Conservation (phyloP, 1,139 yeast genomes). For the Pichia sp. region DNA sequence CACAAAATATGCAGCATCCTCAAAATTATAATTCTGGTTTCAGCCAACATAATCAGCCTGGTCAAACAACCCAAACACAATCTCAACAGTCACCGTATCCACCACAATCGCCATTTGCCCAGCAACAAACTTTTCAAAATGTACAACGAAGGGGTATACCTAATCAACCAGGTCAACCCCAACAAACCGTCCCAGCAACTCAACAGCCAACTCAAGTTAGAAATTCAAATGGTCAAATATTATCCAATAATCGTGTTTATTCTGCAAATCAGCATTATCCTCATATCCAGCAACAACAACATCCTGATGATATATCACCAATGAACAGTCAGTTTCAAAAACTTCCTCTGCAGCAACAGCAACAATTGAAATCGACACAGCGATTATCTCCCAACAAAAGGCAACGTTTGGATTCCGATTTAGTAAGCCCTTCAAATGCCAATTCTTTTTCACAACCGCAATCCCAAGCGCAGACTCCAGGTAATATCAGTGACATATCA, state of each 20-base stretch:
- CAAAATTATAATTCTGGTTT: neutral
- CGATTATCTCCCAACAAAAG: slow-evolving; percentile 6
- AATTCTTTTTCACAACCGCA: slow-evolving; percentile 1
- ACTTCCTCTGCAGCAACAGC: neutral
- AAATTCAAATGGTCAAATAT: neutral
- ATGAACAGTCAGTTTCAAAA: neutral
- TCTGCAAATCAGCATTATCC: neutral
- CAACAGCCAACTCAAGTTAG: neutral
- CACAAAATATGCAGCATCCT: slow-evolving; percentile 4
- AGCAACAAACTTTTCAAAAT: slow-evolving; percentile 1
- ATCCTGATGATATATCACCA: neutral
- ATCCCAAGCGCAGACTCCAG: slow-evolving; percentile 7
- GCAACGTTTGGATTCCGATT: slow-evolving; percentile 6
- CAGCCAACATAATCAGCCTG: no score
- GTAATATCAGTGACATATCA: neutral
- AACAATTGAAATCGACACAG: neutral
- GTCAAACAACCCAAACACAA: neutral
- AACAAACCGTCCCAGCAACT: neutral
- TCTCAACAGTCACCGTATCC: slow-evolving; percentile 7
- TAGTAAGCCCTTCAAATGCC: slow-evolving; percentile 5
- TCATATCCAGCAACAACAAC: neutral
- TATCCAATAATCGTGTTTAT: neutral
- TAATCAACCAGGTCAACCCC: slow-evolving; percentile 5
- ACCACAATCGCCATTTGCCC: no score
- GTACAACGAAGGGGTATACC: neutral